Evolutionary conservation across 2,329 filamentous ascomycete species (phyloP).

Genomic region (Aspergillus intermedius): DNA sequence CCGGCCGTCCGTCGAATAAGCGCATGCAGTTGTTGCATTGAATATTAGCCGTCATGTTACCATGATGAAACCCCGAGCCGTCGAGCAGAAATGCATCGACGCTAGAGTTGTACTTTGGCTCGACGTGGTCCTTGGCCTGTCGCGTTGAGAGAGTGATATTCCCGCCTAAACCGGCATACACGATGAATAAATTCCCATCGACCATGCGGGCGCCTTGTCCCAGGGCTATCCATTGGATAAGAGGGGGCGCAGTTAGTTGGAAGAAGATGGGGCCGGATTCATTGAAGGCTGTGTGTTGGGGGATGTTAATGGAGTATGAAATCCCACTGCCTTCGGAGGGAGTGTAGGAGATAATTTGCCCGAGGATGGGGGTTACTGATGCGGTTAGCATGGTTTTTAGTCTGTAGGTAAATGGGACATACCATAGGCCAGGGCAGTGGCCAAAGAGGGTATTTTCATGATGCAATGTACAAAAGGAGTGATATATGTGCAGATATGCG

Average conservation of each 20-base stretch:
- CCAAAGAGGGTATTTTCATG: not conserved
- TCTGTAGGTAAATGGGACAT: not conserved
- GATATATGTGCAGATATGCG: not conserved
- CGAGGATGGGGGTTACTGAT: conserved; percentile 11
- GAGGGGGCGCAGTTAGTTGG: conserved; percentile 49
- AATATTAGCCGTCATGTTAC: conserved; percentile 52
- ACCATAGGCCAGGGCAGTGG: not conserved
- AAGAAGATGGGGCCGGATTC: conserved; percentile 53
- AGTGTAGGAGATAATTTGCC: conserved; percentile 15
- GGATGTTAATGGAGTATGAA: conserved; percentile 49
- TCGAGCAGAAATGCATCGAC: conserved; percentile 46
- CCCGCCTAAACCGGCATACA: conserved; percentile 48
- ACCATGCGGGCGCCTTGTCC: conserved; percentile 52
- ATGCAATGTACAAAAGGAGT: not conserved
- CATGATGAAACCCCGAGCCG: conserved; percentile 48
- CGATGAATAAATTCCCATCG: conserved; percentile 53
- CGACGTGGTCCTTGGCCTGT: conserved; percentile 36
- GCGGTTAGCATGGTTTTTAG: not conserved
- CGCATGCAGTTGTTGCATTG: conserved; percentile 49
- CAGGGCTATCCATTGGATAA: conserved; percentile 49
- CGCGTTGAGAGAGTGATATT: conserved; percentile 55
- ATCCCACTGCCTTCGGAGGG: conserved; percentile 16
- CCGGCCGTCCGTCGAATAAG: conserved; percentile 48
- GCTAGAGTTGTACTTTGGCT: conserved; percentile 38
- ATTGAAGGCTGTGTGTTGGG: conserved; percentile 44